phyloP scores from a whole-genome alignment of 2,329 filamentous ascomycete species.

The Diaporthe destruens region DNA sequence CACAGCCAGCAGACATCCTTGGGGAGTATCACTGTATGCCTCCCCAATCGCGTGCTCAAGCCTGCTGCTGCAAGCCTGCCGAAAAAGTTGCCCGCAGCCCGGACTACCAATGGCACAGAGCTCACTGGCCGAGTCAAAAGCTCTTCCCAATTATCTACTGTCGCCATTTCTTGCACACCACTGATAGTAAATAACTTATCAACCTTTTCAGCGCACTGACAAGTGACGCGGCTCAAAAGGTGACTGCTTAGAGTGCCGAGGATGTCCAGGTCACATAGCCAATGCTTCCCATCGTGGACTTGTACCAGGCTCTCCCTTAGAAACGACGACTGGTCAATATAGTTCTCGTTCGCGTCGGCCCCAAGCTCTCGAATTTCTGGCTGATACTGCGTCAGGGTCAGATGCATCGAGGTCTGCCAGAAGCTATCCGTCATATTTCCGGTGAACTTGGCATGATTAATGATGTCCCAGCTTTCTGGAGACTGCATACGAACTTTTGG shows the following conservation, averaged over 20 bases:
- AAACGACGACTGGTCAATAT: slow-evolving; percentile 3
- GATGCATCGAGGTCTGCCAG: background rate
- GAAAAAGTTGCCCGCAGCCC: background rate
- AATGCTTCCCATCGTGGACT: background rate
- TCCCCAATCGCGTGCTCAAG: slow-evolving; percentile 4
- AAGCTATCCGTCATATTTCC: slow-evolving; percentile 9
- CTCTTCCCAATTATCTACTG: slow-evolving; percentile 8
- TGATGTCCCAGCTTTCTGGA: background rate
- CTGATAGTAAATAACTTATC: background rate
- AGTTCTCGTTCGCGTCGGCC: background rate
- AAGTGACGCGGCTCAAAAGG: background rate
- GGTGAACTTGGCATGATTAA: background rate
- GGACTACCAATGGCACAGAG: background rate
- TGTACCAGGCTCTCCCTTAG: slow-evolving; percentile 5
- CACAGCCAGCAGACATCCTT: background rate
- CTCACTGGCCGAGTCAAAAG: slow-evolving; percentile 1
- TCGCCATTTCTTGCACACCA: background rate
- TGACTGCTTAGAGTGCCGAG: slow-evolving; percentile 1
- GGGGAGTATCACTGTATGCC: background rate
- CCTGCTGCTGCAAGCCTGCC: slow-evolving; percentile 6
- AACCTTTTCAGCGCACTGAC: background rate
- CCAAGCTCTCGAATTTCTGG: background rate
- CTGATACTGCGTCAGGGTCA: slow-evolving; percentile 15
- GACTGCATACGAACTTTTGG: background rate
- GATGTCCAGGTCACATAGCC: slow-evolving; percentile 6